These are phyloP conservation scores for Rubroboletus pulcherrimus DNA, from an alignment of 768 basidiomycete species.

Conservation along the genomic window DNA sequence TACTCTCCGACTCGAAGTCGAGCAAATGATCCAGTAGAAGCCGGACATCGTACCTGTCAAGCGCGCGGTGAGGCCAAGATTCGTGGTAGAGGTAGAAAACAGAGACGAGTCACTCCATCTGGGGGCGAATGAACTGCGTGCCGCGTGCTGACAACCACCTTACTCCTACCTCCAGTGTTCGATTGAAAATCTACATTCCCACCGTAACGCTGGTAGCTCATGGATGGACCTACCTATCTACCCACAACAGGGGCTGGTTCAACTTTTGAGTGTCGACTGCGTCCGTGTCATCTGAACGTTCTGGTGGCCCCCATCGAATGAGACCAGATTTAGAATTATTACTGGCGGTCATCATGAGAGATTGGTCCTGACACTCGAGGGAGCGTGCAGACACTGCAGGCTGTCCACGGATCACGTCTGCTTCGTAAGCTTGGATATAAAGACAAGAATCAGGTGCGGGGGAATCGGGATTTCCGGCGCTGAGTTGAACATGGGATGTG, in stretches of 20 bases:
- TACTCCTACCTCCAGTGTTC: conserved; percentile 8
- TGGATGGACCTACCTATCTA: conserved; percentile 72
- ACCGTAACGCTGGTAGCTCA: conserved; percentile 9
- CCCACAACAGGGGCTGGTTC: conserved; percentile 46
- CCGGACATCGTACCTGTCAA: conserved; percentile 72
- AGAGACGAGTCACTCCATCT: conserved; percentile 12
- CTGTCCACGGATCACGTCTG: conserved; percentile 59
- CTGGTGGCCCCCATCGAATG: conserved; percentile 30
- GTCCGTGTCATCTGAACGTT: conserved; percentile 8
- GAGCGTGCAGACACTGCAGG: conserved; percentile 36
- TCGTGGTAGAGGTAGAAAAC: conserved; percentile 13
- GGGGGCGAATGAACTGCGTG: not conserved
- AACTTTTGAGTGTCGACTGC: not conserved
- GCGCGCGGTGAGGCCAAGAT: conserved; percentile 18
- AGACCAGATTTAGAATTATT: conserved; percentile 30
- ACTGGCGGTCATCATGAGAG: conserved; percentile 1
- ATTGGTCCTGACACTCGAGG: conserved; percentile 28
- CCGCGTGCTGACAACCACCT: conserved; percentile 6
- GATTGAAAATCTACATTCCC: conserved; percentile 3
- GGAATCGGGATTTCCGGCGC: not conserved
- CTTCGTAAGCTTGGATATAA: conserved; percentile 72
- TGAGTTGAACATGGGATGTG: not conserved
- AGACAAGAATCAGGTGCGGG: conserved; percentile 30
- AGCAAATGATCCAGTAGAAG: conserved; percentile 61
- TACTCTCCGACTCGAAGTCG: not conserved